Percentiles rank a stretch among this genome's conserved stretches.
phyloP scores from a whole-genome alignment of 805 yeast species.

The Starmerella stellata region DNA sequence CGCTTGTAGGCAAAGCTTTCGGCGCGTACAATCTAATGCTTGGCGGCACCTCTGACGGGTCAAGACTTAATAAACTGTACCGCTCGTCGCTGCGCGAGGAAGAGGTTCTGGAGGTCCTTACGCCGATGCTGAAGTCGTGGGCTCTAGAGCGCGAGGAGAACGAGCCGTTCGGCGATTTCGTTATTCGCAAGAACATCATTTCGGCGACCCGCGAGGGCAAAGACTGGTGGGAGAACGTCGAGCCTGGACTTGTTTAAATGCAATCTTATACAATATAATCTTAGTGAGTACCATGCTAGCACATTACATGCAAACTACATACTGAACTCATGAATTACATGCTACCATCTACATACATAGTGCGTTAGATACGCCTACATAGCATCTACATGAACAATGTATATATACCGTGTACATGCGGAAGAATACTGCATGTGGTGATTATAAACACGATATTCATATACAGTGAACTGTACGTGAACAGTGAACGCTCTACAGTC shows the following conservation, averaged over 20 bases:
- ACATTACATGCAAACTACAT: no score
- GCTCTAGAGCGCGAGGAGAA: slow-evolving; percentile 76
- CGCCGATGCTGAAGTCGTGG: slow-evolving; percentile 86
- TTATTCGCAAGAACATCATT: slow-evolving; percentile 71
- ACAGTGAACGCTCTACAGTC: no score
- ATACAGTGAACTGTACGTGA: no score
- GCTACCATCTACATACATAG: no score
- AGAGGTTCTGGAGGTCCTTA: slow-evolving; percentile 58
- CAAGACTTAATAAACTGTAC: slow-evolving; percentile 77
- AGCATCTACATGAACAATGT: no score
- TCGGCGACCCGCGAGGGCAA: slow-evolving; percentile 80
- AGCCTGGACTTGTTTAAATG: slow-evolving; percentile 18
- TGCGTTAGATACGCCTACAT: no score
- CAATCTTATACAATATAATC: background rate
- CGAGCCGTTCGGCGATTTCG: slow-evolving; percentile 90
- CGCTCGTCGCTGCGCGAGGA: slow-evolving; percentile 78
- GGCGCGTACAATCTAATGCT: slow-evolving; percentile 86
- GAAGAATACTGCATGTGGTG: no score
- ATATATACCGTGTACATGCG: no score
- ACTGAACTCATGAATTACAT: no score
- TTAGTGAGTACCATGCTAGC: no score
- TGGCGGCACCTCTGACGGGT: slow-evolving; percentile 92
- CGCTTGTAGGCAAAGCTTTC: slow-evolving; percentile 84
- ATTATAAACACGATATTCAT: no score
- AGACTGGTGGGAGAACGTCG: slow-evolving; percentile 80